Evolutionary conservation across 2,329 filamentous ascomycete genomes (phyloP), one percentile per base, ranked within the genome.

Genomic region (Cercospora beticola): DNA sequence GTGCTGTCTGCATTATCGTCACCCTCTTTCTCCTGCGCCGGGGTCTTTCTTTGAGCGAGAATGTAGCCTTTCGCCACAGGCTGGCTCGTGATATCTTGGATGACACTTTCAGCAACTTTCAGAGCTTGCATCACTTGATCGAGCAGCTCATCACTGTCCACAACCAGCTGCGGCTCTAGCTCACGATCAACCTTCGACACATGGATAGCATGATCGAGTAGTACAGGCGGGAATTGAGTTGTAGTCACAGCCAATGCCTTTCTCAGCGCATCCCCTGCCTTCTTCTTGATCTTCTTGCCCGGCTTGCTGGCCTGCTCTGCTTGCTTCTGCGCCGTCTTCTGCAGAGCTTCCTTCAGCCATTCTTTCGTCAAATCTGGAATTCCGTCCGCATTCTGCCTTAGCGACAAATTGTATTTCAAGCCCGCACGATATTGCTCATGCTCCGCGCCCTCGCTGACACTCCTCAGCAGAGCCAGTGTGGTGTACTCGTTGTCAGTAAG

Each of bases 181-280:
- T 86, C 85, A 0, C 89, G 84, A 78, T 97, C 90, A 71, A 96
- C 92, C 0, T 85, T 83, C 1, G 87, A 87, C 1, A 88, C 82
- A 36, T 88, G 86, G 77, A 99, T 88, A 1, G 89, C 90, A 82
- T 98, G 94, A 70, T 98, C 94, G 18, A 98, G 85, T 5, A 99
- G 82, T 65, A 95, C 88, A 0, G 95, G 94, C 1, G 95, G 93
- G 65, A 94, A 88, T 78, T 99, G 95, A 0, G 91, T 92, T 65
- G 98, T 94, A 0, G 91, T 92, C 12, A 91, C 87, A 0, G 93
- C 92, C 63, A 99, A 81, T 3, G 92, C 90, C 79, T 91, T 94
- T 66, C 93, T 88, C 71, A 98, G 76, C 65, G 89, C 88, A 79
- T 94, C 91, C 4, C 89, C 90, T 0, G 86, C 84, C 78, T 93